Conservation (phyloP, 1,284 basidiomycete species). For the Moesziomyces sp. region DNA sequence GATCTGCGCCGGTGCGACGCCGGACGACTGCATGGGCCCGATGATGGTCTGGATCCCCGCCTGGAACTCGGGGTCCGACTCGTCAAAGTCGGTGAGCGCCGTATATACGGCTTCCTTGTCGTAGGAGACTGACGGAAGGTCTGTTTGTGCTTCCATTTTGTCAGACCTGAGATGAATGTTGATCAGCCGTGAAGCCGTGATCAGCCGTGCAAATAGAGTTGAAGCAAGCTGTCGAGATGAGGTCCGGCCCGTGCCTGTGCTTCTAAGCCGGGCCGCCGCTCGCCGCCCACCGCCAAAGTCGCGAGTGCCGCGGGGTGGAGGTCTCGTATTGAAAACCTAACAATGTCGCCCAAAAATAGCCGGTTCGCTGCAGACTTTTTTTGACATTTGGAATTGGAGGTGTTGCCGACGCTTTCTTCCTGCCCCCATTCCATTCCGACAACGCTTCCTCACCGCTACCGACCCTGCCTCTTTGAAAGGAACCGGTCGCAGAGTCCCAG, state of each 20-base stretch:
- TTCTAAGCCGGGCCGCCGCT: neutral
- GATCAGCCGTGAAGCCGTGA: neutral
- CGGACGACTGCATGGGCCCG: constrained; percentile 42
- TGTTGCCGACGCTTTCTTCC: neutral
- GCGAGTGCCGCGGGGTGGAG: neutral
- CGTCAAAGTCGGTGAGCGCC: constrained; percentile 29
- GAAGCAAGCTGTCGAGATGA: neutral
- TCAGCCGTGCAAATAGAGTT: neutral
- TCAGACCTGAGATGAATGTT: too few species aligned
- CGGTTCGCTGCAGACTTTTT: neutral
- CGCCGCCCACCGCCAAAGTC: too few species aligned
- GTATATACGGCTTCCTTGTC: constrained; percentile 40
- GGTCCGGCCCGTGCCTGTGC: neutral
- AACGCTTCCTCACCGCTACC: too few species aligned
- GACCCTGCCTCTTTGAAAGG: neutral
- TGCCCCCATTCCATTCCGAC: neutral
- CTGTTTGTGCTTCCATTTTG: constrained; percentile 21
- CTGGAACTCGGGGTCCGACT: constrained; percentile 39
- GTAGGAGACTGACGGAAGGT: constrained; percentile 25
- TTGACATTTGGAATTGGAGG: neutral
- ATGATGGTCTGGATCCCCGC: constrained; percentile 53
- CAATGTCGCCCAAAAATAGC: neutral
- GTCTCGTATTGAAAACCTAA: neutral
- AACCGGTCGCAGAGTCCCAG: neutral
- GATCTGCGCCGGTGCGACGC: constrained; percentile 42